phyloP scores from a whole-genome alignment of 441 rosid species.

The Lepidium campestre region DNA sequence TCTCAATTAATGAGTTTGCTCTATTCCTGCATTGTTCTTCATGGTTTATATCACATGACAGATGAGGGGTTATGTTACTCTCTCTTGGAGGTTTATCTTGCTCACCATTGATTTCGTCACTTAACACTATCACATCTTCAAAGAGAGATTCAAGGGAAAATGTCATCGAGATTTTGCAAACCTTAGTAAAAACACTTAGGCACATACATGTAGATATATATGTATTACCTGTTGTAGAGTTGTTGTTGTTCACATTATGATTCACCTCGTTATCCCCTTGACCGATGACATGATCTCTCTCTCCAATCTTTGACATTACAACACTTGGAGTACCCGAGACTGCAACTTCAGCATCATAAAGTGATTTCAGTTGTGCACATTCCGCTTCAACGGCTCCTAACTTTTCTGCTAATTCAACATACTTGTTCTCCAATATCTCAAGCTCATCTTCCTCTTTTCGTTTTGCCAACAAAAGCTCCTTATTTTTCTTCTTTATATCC shows the following conservation, averaged over 20 bases:
- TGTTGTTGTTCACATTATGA: background rate
- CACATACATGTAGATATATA: background rate
- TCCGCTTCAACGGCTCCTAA: slow-evolving; percentile 21
- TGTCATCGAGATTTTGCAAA: background rate
- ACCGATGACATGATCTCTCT: background rate
- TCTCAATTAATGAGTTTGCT: background rate
- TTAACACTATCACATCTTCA: background rate
- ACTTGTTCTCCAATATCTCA: slow-evolving; percentile 13
- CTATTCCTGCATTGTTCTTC: background rate
- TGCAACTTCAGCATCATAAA: background rate
- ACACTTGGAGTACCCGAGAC: background rate
- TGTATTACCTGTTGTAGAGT: background rate
- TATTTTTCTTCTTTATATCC: slow-evolving; percentile 5
- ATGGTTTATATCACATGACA: background rate
- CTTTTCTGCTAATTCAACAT: slow-evolving; percentile 13
- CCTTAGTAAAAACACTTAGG: background rate
- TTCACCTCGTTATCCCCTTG: background rate
- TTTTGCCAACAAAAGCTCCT: slow-evolving; percentile 20
- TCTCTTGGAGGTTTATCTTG: background rate
- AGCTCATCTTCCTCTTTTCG: slow-evolving; percentile 4
- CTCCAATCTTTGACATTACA: background rate
- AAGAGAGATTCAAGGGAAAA: background rate
- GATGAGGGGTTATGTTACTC: background rate
- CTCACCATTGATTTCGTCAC: background rate
- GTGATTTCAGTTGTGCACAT: background rate